These are phyloP conservation scores for Lodderomyces elongisporus DNA, from an alignment of 1,139 yeast genomes.

Conservation along the genomic window DNA sequence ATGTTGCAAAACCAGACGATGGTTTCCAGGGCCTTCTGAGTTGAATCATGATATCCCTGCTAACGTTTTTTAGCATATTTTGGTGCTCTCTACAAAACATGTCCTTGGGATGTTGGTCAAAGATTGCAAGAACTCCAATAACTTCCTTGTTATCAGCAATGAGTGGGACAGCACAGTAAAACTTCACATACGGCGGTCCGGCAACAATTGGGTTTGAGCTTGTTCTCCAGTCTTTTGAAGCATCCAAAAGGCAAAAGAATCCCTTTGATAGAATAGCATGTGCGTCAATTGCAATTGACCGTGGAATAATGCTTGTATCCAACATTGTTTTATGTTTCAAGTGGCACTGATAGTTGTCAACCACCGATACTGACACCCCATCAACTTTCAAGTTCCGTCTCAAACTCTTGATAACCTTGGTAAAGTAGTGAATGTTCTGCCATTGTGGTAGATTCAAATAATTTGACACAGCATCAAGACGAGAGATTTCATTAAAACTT, in stretches of 20 bases:
- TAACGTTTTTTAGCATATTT: slow-evolving; percentile 28
- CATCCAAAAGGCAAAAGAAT: slow-evolving; percentile 51
- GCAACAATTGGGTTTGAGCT: slow-evolving; percentile 55
- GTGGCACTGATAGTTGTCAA: slow-evolving; percentile 45
- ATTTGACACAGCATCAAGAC: slow-evolving; percentile 39
- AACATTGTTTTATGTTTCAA: slow-evolving; percentile 47
- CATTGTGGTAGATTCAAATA: slow-evolving; percentile 46
- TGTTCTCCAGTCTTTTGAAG: slow-evolving; percentile 66
- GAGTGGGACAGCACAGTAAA: slow-evolving; percentile 63
- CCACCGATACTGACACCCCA: slow-evolving; percentile 55
- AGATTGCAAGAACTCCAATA: slow-evolving; percentile 59
- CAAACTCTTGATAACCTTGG: slow-evolving; percentile 30
- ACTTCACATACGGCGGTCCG: slow-evolving; percentile 53
- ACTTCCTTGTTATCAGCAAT: slow-evolving; percentile 31
- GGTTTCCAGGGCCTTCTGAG: slow-evolving; percentile 19
- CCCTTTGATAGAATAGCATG: slow-evolving; percentile 60
- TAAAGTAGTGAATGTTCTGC: slow-evolving; percentile 40
- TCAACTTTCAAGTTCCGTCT: slow-evolving; percentile 35
- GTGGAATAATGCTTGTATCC: slow-evolving; percentile 45
- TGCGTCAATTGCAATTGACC: slow-evolving; percentile 57
- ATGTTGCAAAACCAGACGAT: neutral
- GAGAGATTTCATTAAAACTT: slow-evolving; percentile 38
- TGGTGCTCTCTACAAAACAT: slow-evolving; percentile 33
- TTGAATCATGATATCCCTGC: slow-evolving; percentile 40
- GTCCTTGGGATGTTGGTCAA: slow-evolving; percentile 45